Evolutionary conservation across 2,329 filamentous ascomycete genomes (phyloP).

Genomic region (Dryadomyces quercus-mongolicae): DNA sequence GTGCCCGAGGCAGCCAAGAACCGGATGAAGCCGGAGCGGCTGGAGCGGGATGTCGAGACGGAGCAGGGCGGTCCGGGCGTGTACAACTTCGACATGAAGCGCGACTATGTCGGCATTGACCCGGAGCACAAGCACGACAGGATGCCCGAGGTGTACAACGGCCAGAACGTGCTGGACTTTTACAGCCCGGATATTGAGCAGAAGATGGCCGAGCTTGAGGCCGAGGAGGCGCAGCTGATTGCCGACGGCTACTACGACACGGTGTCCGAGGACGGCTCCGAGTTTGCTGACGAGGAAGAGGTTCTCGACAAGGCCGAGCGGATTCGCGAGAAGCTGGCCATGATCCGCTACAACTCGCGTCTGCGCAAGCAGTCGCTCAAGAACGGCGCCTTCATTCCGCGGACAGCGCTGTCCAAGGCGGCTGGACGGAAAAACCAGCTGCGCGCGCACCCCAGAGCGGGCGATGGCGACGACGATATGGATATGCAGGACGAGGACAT

Average conservation of each 20-base stretch:
- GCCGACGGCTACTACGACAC: conserved; percentile 95
- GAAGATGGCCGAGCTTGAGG: conserved; percentile 83
- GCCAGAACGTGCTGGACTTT: conserved; percentile 96
- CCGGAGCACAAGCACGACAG: conserved; percentile 94
- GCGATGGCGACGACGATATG: conserved; percentile 43
- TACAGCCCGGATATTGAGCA: conserved; percentile 93
- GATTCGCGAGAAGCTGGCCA: conserved; percentile 85
- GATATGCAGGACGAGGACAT: conserved; percentile 51
- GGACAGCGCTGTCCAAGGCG: conserved; percentile 51
- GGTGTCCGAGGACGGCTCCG: conserved; percentile 58
- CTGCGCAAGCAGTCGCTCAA: conserved; percentile 87
- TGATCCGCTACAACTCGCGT: conserved; percentile 88
- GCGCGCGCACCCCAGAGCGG: not conserved
- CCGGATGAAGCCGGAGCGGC: conserved; percentile 40
- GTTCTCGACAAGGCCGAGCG: conserved; percentile 83
- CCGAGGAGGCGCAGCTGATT: conserved; percentile 88
- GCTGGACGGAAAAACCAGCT: conserved; percentile 30
- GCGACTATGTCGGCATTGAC: conserved; percentile 78
- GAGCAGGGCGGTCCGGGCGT: conserved; percentile 93
- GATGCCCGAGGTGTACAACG: conserved; percentile 86
- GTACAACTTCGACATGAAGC: conserved; percentile 84
- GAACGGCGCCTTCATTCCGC: conserved; percentile 89
- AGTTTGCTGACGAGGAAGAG: conserved; percentile 81
- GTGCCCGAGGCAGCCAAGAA: conserved; percentile 82
- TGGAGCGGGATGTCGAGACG: conserved; percentile 80